phyloP scores from a whole-genome alignment of 176 grass and related monocot genomes.

The Oryza brachyantha region DNA sequence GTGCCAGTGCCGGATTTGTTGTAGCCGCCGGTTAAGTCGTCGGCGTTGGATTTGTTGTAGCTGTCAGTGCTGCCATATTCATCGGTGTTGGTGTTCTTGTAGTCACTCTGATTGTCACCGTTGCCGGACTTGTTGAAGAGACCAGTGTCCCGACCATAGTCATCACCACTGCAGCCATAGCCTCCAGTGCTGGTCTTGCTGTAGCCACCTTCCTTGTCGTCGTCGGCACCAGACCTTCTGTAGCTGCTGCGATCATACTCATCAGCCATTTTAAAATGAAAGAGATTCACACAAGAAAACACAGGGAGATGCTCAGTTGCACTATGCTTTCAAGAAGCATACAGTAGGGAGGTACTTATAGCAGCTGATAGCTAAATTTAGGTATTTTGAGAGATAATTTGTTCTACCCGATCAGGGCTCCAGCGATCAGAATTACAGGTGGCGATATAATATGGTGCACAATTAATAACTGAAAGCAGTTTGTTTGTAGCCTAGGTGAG shows the following conservation, averaged over 20 bases:
- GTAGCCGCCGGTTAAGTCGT: no score
- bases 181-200: not conserved
- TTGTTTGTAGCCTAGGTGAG: constrained; percentile 27
- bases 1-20: no score
- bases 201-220: not conserved
- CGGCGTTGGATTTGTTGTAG: not conserved
- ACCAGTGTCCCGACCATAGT: not conserved
- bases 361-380: not conserved
- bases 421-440: constrained; percentile 2
- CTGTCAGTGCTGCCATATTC: not conserved
- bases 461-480: constrained; percentile 31
- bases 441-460: constrained; percentile 6
- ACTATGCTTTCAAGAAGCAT: not conserved
- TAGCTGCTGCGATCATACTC: constrained; percentile 23
- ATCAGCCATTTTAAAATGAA: constrained; percentile 12
- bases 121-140: constrained; percentile 8
- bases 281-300: not conserved
- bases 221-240: not conserved
- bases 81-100: not conserved
- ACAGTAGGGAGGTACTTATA: constrained; percentile 24
- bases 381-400: not conserved
- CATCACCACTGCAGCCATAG: not conserved
- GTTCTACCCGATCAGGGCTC: not conserved
- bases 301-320: constrained; percentile 9
- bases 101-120: not conserved